Conservation (phyloP, 192 early-diverging fungal genomes). For the Podila epigama region DNA sequence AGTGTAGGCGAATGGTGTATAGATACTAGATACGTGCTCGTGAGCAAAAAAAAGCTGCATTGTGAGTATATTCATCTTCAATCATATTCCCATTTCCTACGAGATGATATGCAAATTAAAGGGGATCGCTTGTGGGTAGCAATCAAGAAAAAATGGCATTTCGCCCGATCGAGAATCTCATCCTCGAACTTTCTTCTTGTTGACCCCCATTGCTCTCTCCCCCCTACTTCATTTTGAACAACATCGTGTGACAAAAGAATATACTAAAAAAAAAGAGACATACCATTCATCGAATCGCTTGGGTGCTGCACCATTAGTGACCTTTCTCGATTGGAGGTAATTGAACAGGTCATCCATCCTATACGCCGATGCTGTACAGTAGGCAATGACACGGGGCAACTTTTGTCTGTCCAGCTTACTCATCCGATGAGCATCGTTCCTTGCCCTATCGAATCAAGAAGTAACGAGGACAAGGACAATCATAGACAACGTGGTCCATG, state of each 20-base stretch:
- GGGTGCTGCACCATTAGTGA: slow-evolving; percentile 68
- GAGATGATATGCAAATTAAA: not conserved
- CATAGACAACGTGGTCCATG: not conserved
- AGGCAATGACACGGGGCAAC: slow-evolving; percentile 83
- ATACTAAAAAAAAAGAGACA: not conserved
- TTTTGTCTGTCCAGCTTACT: slow-evolving; percentile 76
- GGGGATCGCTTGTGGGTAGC: not conserved
- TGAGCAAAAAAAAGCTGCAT: not conserved
- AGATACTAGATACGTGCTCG: slow-evolving; percentile 50
- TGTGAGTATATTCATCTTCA: not conserved
- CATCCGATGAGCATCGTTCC: slow-evolving; percentile 76
- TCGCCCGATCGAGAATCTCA: not conserved
- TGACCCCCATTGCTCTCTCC: too few species aligned
- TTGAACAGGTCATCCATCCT: slow-evolving; percentile 79
- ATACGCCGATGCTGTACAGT: slow-evolving; percentile 84
- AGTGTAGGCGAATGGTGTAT: slow-evolving; percentile 60
- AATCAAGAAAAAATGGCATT: not conserved
- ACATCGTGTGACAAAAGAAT: not conserved
- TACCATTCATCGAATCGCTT: slow-evolving; percentile 87
- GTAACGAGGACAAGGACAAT: not conserved
- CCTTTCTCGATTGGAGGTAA: slow-evolving; percentile 72
- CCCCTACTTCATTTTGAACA: too few species aligned
- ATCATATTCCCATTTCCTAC: not conserved
- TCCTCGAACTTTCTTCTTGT: not conserved
- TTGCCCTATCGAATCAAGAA: slow-evolving; percentile 25